Evolutionary conservation across 495 filamentous ascomycete species (phyloP).

Genomic region (Xylaria bambusicola): DNA sequence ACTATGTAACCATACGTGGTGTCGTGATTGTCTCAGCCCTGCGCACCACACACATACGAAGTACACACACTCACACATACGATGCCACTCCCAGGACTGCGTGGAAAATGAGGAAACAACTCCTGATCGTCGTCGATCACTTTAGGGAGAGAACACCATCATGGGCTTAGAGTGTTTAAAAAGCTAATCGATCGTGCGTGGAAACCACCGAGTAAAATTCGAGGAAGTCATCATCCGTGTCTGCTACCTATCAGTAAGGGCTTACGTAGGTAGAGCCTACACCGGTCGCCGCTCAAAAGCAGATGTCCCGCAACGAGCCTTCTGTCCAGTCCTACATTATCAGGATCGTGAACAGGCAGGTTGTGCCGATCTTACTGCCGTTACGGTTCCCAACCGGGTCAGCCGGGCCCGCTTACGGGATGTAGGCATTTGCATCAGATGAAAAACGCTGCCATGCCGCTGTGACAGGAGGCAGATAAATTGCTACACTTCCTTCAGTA

Average conservation of each 20-base stretch:
- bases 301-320: background rate
- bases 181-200: no score
- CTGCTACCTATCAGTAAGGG: background rate
- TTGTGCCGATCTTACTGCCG: background rate
- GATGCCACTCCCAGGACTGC: background rate
- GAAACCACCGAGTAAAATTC: no score
- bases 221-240: no score
- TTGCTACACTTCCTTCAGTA: background rate
- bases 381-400: conserved; percentile 1
- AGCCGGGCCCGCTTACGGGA: background rate
- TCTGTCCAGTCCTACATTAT: background rate
- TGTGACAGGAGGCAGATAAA: background rate
- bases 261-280: no score
- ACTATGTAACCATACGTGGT: background rate
- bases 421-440: background rate
- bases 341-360: background rate
- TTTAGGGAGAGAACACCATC: background rate
- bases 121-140: background rate
- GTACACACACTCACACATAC: no score
- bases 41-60: no score
- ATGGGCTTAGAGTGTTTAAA: no score
- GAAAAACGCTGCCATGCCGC: conserved; percentile 3
- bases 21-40: conserved; percentile 17
- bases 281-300: background rate
- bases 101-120: background rate